A percentile compares a stretch with the other conserved stretches of the same genome.
Evolutionary conservation across 371 early-diverging fungal species (phyloP).

Genomic region (Zychaea mexicana): DNA sequence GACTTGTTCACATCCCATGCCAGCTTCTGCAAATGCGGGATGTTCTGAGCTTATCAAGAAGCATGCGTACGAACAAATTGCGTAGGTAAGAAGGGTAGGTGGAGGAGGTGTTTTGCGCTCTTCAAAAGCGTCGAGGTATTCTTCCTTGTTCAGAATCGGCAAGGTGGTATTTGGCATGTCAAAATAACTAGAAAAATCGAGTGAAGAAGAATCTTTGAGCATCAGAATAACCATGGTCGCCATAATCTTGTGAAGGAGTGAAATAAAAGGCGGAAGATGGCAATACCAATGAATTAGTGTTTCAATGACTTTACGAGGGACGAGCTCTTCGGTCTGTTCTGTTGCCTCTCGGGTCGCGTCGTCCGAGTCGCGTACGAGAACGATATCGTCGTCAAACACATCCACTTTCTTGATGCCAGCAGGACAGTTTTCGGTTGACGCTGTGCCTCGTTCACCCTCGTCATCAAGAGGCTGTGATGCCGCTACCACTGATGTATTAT

Average conservation of each 20-base stretch:
- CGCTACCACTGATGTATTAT: not conserved
- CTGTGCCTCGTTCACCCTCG: not conserved
- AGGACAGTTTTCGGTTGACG: not conserved
- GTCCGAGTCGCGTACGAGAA: slow-evolving; percentile 36
- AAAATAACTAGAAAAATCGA: slow-evolving; percentile 27
- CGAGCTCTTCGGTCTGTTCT: slow-evolving; percentile 21
- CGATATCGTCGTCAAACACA: slow-evolving; percentile 37
- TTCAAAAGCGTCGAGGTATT: slow-evolving; percentile 38
- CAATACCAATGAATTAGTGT: slow-evolving; percentile 18
- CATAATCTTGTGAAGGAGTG: too few relatives aligned
- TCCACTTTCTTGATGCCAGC: slow-evolving; percentile 23
- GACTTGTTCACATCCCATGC: slow-evolving; percentile 30
- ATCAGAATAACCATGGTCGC: not conserved
- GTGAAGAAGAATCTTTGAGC: not conserved
- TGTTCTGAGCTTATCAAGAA: slow-evolving; percentile 26
- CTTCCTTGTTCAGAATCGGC: slow-evolving; percentile 38
- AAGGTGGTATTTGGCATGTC: slow-evolving; percentile 26
- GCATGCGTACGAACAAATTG: slow-evolving; percentile 41
- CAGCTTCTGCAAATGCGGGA: slow-evolving; percentile 25
- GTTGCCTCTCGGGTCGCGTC: slow-evolving; percentile 17
- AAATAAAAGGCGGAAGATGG: too few relatives aligned
- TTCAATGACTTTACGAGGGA: slow-evolving; percentile 31
- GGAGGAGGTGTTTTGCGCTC: slow-evolving; percentile 31
- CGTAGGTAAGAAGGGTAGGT: slow-evolving; percentile 36
- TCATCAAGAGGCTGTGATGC: not conserved